These are phyloP conservation scores for Lecanicillium sp. DNA, from an alignment of 2,329 filamentous ascomycete species.

Conservation along the genomic window DNA sequence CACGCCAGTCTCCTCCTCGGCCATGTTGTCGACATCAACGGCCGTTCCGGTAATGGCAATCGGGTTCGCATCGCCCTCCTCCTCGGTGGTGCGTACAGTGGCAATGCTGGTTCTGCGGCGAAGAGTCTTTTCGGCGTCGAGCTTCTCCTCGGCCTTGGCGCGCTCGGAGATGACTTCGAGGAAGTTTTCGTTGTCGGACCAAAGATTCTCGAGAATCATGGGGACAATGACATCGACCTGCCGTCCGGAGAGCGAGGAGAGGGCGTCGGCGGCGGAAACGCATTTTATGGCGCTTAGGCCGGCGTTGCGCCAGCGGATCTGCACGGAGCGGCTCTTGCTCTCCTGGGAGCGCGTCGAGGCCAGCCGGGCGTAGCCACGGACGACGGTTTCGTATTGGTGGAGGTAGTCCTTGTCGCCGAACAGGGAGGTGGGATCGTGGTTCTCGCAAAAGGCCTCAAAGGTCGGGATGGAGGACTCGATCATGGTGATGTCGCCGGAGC, in stretches of 20 bases:
- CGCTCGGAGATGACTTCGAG: slow-evolving; percentile 61
- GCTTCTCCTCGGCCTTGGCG: slow-evolving; percentile 59
- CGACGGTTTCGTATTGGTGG: slow-evolving; percentile 72
- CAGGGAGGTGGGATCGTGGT: slow-evolving; percentile 80
- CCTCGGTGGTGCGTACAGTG: slow-evolving; percentile 66
- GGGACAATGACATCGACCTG: slow-evolving; percentile 76
- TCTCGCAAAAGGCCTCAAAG: slow-evolving; percentile 80
- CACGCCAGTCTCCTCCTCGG: slow-evolving; percentile 80
- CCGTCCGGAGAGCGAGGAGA: slow-evolving; percentile 66
- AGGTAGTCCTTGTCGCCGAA: slow-evolving; percentile 81
- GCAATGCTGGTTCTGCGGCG: slow-evolving; percentile 70
- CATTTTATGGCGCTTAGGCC: slow-evolving; percentile 74
- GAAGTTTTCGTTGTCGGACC: slow-evolving; percentile 64
- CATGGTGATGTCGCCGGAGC: slow-evolving; percentile 83
- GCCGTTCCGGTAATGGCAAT: slow-evolving; percentile 61
- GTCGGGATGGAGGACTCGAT: slow-evolving; percentile 82
- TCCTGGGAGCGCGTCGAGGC: slow-evolving; percentile 56
- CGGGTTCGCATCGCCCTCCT: slow-evolving; percentile 53
- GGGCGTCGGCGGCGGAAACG: slow-evolving; percentile 69
- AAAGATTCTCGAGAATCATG: slow-evolving; percentile 79
- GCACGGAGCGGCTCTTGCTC: slow-evolving; percentile 62
- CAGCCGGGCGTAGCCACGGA: slow-evolving; percentile 71
- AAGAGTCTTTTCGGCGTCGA: slow-evolving; percentile 54
- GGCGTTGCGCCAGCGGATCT: slow-evolving; percentile 68
- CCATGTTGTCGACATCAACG: slow-evolving; percentile 78